Evolutionary conservation across 129 eudicot genomes (phyloP), one percentile per base, ranked within the genome.

Genomic region (Chrysanthemum seticuspe): DNA sequence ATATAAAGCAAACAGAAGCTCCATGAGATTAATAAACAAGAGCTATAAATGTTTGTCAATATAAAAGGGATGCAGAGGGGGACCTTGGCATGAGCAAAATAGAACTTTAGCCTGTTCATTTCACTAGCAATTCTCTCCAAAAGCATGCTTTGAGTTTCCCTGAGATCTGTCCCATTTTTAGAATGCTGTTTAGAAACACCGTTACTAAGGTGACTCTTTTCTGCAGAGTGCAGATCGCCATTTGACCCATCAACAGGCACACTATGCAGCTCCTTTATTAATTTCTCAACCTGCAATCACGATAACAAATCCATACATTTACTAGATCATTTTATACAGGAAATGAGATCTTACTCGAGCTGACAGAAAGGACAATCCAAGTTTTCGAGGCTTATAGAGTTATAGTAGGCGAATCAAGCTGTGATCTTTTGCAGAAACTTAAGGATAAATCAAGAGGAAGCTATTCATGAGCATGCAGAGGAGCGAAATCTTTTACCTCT

Each of bases 121-220:
- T 94, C 98, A 81, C 98, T 90, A 18, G 98, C 96, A 81, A 94
- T 94, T 81, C 98, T 86, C 80, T 94, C 98, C 83, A 94, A 81
- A 80, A 90, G 97, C 97, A 94, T 86, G 85, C 98, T 94, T 77
- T 90, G 98, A 54, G 97, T 90, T 80, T 90, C 98, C 82, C 98
- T 84, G 51, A 86, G 73, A 70, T 76, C 86, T 45, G 82, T 74
- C 65, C 97, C 96, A 74, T 74, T 86, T 80, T 94, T 96, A 62
- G 80, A 81, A 83, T 94, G 86, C 18, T 89, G 98, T 67, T 81
- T 70, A 56, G 95, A 80, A 76, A 86, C 67, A 52, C 96, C 94
- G 59, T 89, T 89, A 89, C 88, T 84, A 34, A 84, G 45, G 70
- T 87, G 87, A 70, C 76, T 75, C 57, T 81, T 85, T 58, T 85